Percentiles rank a stretch among this genome's conserved stretches.
These are phyloP conservation scores for Penicillium freii DNA, from an alignment of 2,329 filamentous ascomycete species.

Conservation along the genomic window DNA sequence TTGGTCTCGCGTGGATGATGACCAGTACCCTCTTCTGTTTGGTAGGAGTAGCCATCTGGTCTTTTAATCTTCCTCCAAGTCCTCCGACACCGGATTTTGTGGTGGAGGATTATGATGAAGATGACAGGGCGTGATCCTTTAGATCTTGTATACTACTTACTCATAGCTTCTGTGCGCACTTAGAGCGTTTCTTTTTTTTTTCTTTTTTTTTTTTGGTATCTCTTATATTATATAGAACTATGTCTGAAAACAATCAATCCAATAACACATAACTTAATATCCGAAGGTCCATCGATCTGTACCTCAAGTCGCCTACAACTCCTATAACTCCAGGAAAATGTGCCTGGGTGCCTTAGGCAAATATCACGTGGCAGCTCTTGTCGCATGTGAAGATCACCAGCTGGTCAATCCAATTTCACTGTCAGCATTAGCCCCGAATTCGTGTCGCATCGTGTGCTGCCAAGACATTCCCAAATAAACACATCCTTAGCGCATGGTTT, in stretches of 20 bases:
- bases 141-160: conserved; percentile 13
- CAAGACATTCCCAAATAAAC: not conserved
- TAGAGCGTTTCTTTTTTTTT: not conserved
- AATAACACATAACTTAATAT: not conserved
- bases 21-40: conserved; percentile 35
- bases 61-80: conserved; percentile 25
- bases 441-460: not conserved
- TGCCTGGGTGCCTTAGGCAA: not conserved
- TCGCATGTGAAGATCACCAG: conserved; percentile 11
- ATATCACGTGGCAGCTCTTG: not conserved
- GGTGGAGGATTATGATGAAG: conserved; percentile 22
- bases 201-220: not conserved
- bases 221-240: not conserved
- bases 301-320: not conserved
- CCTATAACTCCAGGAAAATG: not conserved
- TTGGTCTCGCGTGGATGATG: conserved; percentile 50
- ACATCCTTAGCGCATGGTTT: not conserved
- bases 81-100: conserved; percentile 17
- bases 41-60: conserved; percentile 31
- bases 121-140: conserved; percentile 7
- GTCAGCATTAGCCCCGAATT: not conserved
- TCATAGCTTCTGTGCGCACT: not conserved
- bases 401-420: not conserved
- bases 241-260: not conserved
- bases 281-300: not conserved